Evolutionary conservation across 2,329 filamentous ascomycete species (phyloP).

Genomic region (Fusarium sp.): DNA sequence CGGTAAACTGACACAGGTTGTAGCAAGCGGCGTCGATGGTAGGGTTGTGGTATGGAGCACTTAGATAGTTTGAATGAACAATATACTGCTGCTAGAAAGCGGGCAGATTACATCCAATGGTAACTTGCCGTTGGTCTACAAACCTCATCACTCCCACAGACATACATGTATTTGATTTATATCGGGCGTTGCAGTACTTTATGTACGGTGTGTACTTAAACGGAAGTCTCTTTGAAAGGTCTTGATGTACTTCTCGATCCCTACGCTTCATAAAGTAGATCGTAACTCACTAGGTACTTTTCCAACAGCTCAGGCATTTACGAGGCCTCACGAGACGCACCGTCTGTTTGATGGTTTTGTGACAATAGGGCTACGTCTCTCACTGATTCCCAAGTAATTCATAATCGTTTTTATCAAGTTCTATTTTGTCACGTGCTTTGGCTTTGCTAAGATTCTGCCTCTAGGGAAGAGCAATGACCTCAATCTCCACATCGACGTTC

Average conservation of each 20-base stretch:
- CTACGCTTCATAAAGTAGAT: neutral
- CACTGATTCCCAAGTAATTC: neutral
- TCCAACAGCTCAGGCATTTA: neutral
- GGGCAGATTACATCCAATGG: neutral
- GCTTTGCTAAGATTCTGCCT: neutral
- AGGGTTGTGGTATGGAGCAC: slow-evolving; percentile 80
- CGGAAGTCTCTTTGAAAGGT: neutral
- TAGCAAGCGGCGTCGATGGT: slow-evolving; percentile 84
- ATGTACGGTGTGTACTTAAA: neutral
- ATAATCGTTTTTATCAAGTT: neutral
- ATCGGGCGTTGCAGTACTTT: neutral
- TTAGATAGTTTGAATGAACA: slow-evolving; percentile 50
- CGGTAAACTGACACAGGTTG: slow-evolving; percentile 38
- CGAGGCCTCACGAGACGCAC: neutral
- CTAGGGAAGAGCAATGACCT: slow-evolving; percentile 79
- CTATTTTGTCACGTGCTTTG: neutral
- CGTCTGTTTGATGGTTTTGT: neutral
- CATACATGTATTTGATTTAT: neutral
- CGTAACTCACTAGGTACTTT: neutral
- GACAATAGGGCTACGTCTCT: neutral
- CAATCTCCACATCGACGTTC: slow-evolving; percentile 87
- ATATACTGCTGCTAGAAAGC: neutral
- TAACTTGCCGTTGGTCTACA: neutral
- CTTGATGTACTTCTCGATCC: neutral
- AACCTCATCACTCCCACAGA: neutral